phyloP scores from a whole-genome alignment of 2,329 filamentous ascomycete genomes.

The Clonostachys rhizophaga region DNA sequence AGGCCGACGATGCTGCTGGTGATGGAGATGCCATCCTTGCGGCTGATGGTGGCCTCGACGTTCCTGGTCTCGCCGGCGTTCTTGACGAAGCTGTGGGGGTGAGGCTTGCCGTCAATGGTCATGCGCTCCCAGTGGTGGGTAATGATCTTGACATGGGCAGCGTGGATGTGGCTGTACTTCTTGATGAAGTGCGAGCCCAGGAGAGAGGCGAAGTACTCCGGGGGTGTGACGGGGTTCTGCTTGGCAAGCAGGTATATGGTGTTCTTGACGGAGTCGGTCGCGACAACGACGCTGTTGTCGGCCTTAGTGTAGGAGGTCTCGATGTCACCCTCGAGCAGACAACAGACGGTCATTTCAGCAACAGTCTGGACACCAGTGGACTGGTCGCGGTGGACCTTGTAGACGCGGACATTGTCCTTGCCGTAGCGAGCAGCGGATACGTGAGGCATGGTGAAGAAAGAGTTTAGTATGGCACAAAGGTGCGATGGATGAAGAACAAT shows the following conservation, averaged over 20 bases:
- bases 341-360: slow-evolving; percentile 91
- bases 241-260: slow-evolving; percentile 94
- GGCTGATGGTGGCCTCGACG: slow-evolving; percentile 67
- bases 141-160: slow-evolving; percentile 74
- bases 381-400: slow-evolving; percentile 83
- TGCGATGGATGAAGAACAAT: not conserved
- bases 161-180: slow-evolving; percentile 83
- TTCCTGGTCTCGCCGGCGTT: slow-evolving; percentile 86
- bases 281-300: slow-evolving; percentile 92
- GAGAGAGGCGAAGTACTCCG: slow-evolving; percentile 84
- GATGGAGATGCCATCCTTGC: slow-evolving; percentile 68
- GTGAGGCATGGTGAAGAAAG: slow-evolving; percentile 37
- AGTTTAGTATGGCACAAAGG: not conserved
- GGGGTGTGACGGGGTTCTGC: slow-evolving; percentile 85
- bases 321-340: slow-evolving; percentile 89
- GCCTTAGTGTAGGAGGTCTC: slow-evolving; percentile 84
- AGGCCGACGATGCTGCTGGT: slow-evolving; percentile 76
- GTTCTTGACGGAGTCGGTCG: slow-evolving; percentile 98
- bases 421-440: slow-evolving; percentile 69
- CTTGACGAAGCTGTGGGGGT: slow-evolving; percentile 91
- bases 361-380: slow-evolving; percentile 77
- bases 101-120: slow-evolving; percentile 78
- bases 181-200: slow-evolving; percentile 86
- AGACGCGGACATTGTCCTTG: slow-evolving; percentile 98
- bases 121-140: slow-evolving; percentile 92